A percentile compares a stretch with the other conserved stretches of the same genome.
Evolutionary conservation across 768 basidiomycete genomes (phyloP).

Genomic region (Tylopilus sp.): DNA sequence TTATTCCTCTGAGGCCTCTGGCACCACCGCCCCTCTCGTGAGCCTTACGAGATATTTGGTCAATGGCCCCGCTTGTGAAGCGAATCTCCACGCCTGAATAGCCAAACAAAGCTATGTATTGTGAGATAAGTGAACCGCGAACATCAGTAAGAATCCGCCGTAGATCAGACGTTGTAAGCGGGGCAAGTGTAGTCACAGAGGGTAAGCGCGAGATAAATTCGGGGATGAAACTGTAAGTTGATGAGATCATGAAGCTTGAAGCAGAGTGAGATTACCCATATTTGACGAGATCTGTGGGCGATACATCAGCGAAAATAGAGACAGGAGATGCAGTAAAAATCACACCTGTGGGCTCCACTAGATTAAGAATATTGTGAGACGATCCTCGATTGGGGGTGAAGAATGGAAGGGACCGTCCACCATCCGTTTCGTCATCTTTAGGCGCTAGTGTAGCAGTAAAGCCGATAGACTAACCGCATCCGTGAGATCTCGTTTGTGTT

Average conservation of each 20-base stretch:
- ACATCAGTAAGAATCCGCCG: constrained; percentile 91
- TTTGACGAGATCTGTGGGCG: constrained; percentile 65
- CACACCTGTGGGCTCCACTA: constrained; percentile 68
- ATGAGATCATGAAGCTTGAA: constrained; percentile 2
- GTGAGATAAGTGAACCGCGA: constrained; percentile 85
- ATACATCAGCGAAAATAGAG: not conserved
- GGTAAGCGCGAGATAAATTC: constrained; percentile 95
- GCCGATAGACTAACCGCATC: constrained; percentile 71
- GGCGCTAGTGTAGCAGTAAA: constrained; percentile 60
- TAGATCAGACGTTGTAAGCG: constrained; percentile 77
- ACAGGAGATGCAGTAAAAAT: not conserved
- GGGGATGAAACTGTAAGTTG: constrained; percentile 70
- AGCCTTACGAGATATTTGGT: constrained; percentile 79
- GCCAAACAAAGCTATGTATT: constrained; percentile 81
- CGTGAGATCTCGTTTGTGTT: not conserved
- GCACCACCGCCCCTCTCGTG: constrained; percentile 85
- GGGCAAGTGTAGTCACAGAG: constrained; percentile 79
- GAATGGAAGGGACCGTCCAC: constrained; percentile 52
- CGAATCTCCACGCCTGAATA: constrained; percentile 83
- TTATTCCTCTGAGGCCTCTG: constrained; percentile 82
- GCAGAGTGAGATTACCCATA: constrained; percentile 55
- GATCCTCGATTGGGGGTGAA: constrained; percentile 71
- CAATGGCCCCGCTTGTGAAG: constrained; percentile 78
- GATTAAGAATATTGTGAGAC: constrained; percentile 55
- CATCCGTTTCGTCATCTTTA: constrained; percentile 36